phyloP scores from a whole-genome alignment of 495 filamentous ascomycete species.

The Penicillium herquei region DNA sequence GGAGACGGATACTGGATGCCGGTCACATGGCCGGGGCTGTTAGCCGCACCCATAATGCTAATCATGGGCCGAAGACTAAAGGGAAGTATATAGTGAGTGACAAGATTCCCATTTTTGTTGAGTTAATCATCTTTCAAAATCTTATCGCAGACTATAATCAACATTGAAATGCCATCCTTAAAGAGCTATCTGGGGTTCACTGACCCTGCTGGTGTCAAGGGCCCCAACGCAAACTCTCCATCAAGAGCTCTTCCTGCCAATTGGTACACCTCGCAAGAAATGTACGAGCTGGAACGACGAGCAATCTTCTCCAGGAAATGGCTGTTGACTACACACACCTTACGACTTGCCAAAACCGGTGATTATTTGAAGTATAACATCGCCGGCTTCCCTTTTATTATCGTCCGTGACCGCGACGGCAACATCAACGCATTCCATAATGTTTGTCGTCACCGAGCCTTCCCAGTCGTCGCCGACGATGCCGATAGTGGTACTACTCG shows the following conservation, averaged over 20 bases:
- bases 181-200: constrained; percentile 29
- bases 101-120: not conserved
- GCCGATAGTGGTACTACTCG: constrained; percentile 44
- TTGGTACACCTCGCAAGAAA: constrained; percentile 49
- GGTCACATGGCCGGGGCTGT: not conserved
- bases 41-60: not conserved
- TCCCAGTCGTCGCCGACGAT: constrained; percentile 51
- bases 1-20: not conserved
- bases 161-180: constrained; percentile 9
- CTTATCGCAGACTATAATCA: not conserved
- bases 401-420: constrained; percentile 47
- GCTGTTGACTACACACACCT: constrained; percentile 52
- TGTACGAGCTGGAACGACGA: constrained; percentile 53
- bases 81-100: not conserved
- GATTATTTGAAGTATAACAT: constrained; percentile 49
- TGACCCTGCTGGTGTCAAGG: constrained; percentile 2
- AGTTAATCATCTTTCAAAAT: not conserved
- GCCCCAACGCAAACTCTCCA: constrained; percentile 12
- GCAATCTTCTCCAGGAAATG: constrained; percentile 54
- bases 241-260: constrained; percentile 42
- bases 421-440: constrained; percentile 60
- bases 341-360: constrained; percentile 45
- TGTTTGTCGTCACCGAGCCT: constrained; percentile 57
- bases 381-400: constrained; percentile 49
- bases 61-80: not conserved